A percentile compares a stretch with the other conserved stretches of the same genome.
phyloP scores from a whole-genome alignment of 1,284 basidiomycete species.

The Microbotryum intermedium region DNA sequence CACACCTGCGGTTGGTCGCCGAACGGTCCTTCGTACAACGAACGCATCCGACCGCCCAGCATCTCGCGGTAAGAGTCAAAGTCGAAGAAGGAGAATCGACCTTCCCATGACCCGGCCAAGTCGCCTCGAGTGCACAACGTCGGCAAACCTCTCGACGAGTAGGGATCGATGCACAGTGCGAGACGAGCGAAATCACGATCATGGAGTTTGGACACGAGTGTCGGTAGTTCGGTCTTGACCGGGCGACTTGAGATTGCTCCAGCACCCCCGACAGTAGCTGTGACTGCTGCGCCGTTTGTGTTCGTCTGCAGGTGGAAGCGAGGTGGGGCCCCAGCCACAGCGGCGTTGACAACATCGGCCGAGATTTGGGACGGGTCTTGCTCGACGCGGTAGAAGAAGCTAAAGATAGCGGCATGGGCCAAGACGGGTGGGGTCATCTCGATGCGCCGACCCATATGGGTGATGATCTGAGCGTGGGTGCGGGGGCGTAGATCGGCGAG shows the following conservation, averaged over 20 bases:
- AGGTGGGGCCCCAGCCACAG: slow-evolving; percentile 9
- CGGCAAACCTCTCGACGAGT: slow-evolving; percentile 39
- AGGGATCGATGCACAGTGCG: slow-evolving; percentile 41
- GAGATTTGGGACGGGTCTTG: slow-evolving; percentile 33
- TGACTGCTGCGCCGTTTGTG: background rate
- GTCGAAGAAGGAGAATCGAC: slow-evolving; percentile 49
- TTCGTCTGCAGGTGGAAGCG: background rate
- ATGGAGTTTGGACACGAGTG: slow-evolving; percentile 37
- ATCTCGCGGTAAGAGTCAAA: slow-evolving; percentile 49
- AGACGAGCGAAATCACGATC: slow-evolving; percentile 42
- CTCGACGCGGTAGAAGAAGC: slow-evolving; percentile 40
- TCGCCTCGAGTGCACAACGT: slow-evolving; percentile 41
- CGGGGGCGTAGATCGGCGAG: slow-evolving; percentile 43
- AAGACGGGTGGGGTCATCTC: slow-evolving; percentile 36
- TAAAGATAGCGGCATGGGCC: slow-evolving; percentile 38
- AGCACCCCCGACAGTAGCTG: background rate
- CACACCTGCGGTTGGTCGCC: slow-evolving; percentile 51
- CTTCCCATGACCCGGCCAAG: slow-evolving; percentile 48
- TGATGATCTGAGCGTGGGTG: slow-evolving; percentile 37
- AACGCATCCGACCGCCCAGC: slow-evolving; percentile 42
- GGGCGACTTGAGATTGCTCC: slow-evolving; percentile 10
- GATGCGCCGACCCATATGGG: slow-evolving; percentile 39
- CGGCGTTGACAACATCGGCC: slow-evolving; percentile 11
- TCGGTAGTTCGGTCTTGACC: slow-evolving; percentile 30
- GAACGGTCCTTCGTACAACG: slow-evolving; percentile 45